Percentiles rank a stretch among this genome's conserved stretches.
These are phyloP conservation scores for Lactifluus rugatus DNA, from an alignment of 768 basidiomycete genomes.

Conservation along the genomic window DNA sequence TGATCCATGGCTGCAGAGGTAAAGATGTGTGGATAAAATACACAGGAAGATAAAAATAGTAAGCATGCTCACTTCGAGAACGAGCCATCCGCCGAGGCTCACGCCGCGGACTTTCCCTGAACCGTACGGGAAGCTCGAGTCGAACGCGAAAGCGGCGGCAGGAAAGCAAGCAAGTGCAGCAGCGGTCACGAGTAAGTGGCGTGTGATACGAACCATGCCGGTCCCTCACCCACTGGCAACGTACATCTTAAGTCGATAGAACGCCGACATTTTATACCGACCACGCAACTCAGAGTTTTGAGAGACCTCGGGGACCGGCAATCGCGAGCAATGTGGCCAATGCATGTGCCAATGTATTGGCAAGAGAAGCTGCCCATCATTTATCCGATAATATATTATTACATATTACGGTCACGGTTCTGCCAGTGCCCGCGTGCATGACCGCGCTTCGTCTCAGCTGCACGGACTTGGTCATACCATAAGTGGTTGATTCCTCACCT, in stretches of 20 bases:
- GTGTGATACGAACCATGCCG: background rate
- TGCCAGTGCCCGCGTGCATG: too few species aligned
- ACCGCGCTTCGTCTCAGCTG: background rate
- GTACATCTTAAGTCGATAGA: background rate
- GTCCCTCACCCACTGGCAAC: background rate
- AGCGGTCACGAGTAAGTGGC: background rate
- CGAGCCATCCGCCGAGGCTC: conserved; percentile 64
- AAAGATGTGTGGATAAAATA: background rate
- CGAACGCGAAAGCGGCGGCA: conserved; percentile 22
- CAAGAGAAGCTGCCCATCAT: too few species aligned
- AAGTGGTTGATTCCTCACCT: background rate
- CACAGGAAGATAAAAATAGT: background rate
- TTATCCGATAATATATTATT: too few species aligned
- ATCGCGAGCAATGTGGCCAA: too few species aligned
- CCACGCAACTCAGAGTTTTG: too few species aligned
- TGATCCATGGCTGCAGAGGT: conserved; percentile 57
- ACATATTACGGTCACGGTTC: too few species aligned
- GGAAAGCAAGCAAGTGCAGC: background rate
- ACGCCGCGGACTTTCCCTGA: conserved; percentile 70
- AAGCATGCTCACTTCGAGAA: conserved; percentile 34
- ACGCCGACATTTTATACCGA: background rate
- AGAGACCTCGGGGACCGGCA: too few species aligned
- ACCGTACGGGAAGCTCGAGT: conserved; percentile 64
- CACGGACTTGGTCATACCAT: background rate
- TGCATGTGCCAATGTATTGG: too few species aligned